Evolutionary conservation across 129 eudicot genomes (phyloP).

Genomic region (Ambrosia trifida): DNA sequence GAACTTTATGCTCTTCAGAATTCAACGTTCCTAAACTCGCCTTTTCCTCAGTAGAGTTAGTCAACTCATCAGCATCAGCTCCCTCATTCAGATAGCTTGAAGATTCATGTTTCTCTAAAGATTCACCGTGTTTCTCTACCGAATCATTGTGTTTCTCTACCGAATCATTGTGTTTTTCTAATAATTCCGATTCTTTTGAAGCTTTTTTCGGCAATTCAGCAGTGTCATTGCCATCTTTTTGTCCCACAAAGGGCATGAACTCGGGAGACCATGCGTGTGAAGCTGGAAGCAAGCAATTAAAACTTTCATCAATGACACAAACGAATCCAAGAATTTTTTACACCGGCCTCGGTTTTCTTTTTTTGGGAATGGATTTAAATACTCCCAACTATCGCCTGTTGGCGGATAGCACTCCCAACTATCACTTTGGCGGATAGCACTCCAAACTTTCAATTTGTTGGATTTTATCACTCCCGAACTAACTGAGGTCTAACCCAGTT

Average conservation of each 20-base stretch:
- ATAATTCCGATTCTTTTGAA: constrained; percentile 19
- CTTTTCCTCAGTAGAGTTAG: too few relatives aligned
- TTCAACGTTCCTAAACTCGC: too few relatives aligned
- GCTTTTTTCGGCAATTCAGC: constrained; percentile 28
- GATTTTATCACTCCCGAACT: too few relatives aligned
- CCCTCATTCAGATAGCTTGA: constrained; percentile 32
- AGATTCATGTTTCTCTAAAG: constrained; percentile 37
- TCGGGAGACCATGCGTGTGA: constrained; percentile 57
- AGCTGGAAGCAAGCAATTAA: constrained; percentile 32
- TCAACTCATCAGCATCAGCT: constrained; percentile 34
- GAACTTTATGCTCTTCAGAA: constrained; percentile 22
- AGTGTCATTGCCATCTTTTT: constrained; percentile 40
- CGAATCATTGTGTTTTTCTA: constrained; percentile 39
- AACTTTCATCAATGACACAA: not conserved
- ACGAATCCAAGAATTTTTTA: not conserved
- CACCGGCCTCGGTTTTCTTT: not conserved
- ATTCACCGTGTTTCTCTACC: constrained; percentile 36
- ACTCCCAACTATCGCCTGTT: too few relatives aligned
- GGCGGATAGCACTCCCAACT: too few relatives aligned
- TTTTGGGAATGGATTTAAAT: too few relatives aligned
- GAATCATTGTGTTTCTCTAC: too few relatives aligned
- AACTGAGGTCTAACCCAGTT: too few relatives aligned
- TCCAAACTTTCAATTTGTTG: too few relatives aligned
- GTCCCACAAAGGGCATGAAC: constrained; percentile 56
- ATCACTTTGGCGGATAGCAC: too few relatives aligned